Conservation (phyloP, 2,329 filamentous ascomycete genomes). For the Aureobasidium zeae region DNA sequence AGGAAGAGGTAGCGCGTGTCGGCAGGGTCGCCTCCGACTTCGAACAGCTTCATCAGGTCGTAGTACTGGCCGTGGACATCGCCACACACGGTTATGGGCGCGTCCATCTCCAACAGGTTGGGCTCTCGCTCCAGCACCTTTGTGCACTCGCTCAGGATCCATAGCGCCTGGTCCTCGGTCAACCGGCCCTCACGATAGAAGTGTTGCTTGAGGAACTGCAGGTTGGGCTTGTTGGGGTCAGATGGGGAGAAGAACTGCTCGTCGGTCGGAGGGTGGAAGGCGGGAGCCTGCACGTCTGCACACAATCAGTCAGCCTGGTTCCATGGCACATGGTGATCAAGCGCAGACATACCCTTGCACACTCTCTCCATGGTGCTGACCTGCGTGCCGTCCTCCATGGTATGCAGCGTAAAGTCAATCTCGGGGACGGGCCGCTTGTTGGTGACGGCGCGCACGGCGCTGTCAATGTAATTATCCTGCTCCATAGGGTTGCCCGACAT, state of each 20-base stretch:
- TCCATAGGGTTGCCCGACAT: conserved; percentile 26
- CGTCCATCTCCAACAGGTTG: conserved; percentile 97
- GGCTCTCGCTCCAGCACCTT: conserved; percentile 83
- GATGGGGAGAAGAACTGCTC: conserved; percentile 89
- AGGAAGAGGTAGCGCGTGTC: conserved; percentile 96
- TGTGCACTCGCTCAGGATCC: conserved; percentile 82
- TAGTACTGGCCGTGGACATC: conserved; percentile 99
- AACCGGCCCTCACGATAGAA: conserved; percentile 95
- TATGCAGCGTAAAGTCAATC: conserved; percentile 97
- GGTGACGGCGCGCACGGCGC: conserved; percentile 81
- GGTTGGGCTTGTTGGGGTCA: conserved; percentile 78
- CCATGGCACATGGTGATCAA: neutral
- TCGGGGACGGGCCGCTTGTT: conserved; percentile 94
- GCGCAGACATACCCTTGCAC: conserved; percentile 68
- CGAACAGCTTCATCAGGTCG: conserved; percentile 98
- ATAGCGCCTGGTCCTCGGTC: conserved; percentile 94
- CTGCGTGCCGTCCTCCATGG: conserved; percentile 93
- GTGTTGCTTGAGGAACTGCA: conserved; percentile 93
- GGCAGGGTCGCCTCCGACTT: conserved; percentile 91
- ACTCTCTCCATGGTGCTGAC: conserved; percentile 94
- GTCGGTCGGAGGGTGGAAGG: conserved; percentile 83
- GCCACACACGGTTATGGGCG: conserved; percentile 95
- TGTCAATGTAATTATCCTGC: conserved; percentile 55
- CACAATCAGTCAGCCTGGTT: conserved; percentile 13
- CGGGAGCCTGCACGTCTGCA: conserved; percentile 91